Percentiles rank a stretch among this genome's conserved stretches.
phyloP scores from a whole-genome alignment of 306 rosid species.

The Neltuma alba region DNA sequence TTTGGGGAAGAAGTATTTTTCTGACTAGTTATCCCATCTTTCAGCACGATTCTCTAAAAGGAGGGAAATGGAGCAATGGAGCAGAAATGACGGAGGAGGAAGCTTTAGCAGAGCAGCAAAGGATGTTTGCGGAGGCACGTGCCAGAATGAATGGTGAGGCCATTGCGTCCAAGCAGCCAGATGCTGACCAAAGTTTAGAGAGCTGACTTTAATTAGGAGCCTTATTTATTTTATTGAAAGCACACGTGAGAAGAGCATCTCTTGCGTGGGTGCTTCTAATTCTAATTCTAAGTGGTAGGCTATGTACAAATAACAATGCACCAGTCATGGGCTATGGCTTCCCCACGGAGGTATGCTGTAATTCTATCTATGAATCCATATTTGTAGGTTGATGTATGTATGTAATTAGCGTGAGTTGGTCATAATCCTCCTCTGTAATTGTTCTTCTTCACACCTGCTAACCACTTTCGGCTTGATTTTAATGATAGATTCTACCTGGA shows the following conservation, averaged over 20 bases:
- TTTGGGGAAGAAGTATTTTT: slow-evolving; percentile 3
- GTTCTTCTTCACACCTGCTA: slow-evolving; percentile 18
- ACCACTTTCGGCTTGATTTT: slow-evolving; percentile 12
- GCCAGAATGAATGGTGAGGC: no score
- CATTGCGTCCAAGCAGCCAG: slow-evolving; percentile 69
- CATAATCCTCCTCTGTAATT: slow-evolving; percentile 41
- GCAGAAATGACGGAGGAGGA: slow-evolving; percentile 96
- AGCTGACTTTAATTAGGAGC: slow-evolving; percentile 77
- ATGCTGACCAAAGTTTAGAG: slow-evolving; percentile 81
- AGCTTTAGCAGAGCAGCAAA: slow-evolving; percentile 96
- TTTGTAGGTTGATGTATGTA: slow-evolving; percentile 56
- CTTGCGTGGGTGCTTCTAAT: slow-evolving; percentile 49
- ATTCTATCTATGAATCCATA: slow-evolving; percentile 54
- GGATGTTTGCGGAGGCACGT: slow-evolving; percentile 99
- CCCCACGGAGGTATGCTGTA: slow-evolving; percentile 63
- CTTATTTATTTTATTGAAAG: slow-evolving; percentile 50
- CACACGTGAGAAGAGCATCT: no score
- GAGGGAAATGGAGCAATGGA: slow-evolving; percentile 83
- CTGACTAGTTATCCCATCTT: slow-evolving; percentile 38
- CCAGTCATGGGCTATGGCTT: slow-evolving; percentile 43
- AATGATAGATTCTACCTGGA: no score
- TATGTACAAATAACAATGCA: slow-evolving; percentile 32
- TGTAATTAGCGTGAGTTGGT: slow-evolving; percentile 57
- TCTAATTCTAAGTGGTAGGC: slow-evolving; percentile 38
- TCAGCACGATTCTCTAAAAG: slow-evolving; percentile 85